Conservation (phyloP, 2,329 filamentous ascomycete species). For the Apiospora arundinis region DNA sequence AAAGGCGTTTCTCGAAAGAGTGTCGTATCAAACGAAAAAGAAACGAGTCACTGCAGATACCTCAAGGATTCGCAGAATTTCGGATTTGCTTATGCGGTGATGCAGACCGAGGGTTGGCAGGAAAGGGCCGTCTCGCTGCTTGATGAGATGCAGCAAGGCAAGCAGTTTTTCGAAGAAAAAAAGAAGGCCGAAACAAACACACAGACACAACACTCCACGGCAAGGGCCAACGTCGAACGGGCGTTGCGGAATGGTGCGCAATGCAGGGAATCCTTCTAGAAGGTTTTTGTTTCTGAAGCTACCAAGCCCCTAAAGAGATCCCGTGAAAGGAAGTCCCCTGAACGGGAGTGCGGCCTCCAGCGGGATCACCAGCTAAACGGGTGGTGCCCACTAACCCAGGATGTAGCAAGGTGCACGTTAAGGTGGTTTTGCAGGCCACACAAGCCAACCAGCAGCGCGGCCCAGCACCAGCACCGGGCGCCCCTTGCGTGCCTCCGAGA, state of each 20-base stretch:
- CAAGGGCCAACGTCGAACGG: neutral
- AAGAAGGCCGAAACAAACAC: constrained; percentile 1
- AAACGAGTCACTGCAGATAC: neutral
- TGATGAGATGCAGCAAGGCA: constrained; percentile 7
- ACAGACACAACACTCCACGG: neutral
- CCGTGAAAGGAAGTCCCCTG: constrained; percentile 20
- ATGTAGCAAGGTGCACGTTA: too few relatives aligned
- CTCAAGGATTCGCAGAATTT: neutral
- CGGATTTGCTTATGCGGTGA: neutral
- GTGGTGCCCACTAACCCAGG: constrained; percentile 13
- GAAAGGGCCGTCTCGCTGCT: constrained; percentile 7
- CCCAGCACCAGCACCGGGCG: neutral
- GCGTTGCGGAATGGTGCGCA: constrained; percentile 5
- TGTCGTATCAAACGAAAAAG: neutral
- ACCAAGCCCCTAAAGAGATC: constrained; percentile 18
- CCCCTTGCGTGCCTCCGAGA: constrained; percentile 11
- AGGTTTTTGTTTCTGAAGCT: constrained; percentile 17
- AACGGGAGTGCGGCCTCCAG: constrained; percentile 19
- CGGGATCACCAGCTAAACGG: constrained; percentile 19
- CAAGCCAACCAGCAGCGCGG: constrained; percentile 7
- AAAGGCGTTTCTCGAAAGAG: neutral
- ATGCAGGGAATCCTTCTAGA: constrained; percentile 20
- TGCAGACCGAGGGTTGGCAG: neutral
- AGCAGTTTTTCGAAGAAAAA: neutral
- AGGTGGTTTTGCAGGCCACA: constrained; percentile 1